phyloP scores from a whole-genome alignment of 768 basidiomycete genomes.

The Mycena floridula region DNA sequence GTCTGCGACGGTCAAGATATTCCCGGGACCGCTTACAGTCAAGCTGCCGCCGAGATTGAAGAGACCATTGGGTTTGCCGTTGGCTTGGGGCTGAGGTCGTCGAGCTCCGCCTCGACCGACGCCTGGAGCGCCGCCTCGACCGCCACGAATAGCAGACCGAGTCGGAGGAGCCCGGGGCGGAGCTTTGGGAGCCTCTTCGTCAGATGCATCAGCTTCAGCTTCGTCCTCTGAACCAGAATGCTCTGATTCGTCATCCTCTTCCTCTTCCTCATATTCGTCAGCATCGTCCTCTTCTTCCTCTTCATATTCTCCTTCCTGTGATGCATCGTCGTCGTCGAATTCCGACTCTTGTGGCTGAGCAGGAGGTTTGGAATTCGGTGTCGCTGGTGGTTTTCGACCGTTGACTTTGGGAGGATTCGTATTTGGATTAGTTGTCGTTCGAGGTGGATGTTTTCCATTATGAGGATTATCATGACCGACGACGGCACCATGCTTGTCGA shows the following conservation, averaged over 20 bases:
- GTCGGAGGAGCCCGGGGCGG: not conserved
- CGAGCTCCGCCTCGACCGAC: not conserved
- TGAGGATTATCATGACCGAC: slow-evolving; percentile 31
- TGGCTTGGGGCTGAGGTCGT: slow-evolving; percentile 17
- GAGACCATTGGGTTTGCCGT: slow-evolving; percentile 50
- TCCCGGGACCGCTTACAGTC: slow-evolving; percentile 83
- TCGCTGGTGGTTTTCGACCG: slow-evolving; percentile 17
- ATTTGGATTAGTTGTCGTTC: not conserved
- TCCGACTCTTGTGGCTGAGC: slow-evolving; percentile 43
- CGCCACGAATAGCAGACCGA: not conserved
- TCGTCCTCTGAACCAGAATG: slow-evolving; percentile 38
- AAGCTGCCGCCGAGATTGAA: slow-evolving; percentile 79
- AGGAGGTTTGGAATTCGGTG: slow-evolving; percentile 19
- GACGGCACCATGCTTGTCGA: slow-evolving; percentile 84
- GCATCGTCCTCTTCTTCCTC: slow-evolving; percentile 54
- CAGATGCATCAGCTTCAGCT: slow-evolving; percentile 10
- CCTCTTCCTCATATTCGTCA: slow-evolving; percentile 60
- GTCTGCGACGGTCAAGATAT: slow-evolving; percentile 97
- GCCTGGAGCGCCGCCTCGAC: not conserved
- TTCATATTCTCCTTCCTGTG: slow-evolving; percentile 49
- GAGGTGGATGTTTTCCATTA: not conserved
- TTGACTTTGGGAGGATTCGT: slow-evolving; percentile 2
- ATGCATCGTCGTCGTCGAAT: slow-evolving; percentile 63
- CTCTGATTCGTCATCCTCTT: slow-evolving; percentile 39
- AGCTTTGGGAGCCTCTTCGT: not conserved